A percentile compares a stretch with the other conserved stretches of the same genome.
Conservation (phyloP, 1,284 basidiomycete species). For the Peniophora sp. region DNA sequence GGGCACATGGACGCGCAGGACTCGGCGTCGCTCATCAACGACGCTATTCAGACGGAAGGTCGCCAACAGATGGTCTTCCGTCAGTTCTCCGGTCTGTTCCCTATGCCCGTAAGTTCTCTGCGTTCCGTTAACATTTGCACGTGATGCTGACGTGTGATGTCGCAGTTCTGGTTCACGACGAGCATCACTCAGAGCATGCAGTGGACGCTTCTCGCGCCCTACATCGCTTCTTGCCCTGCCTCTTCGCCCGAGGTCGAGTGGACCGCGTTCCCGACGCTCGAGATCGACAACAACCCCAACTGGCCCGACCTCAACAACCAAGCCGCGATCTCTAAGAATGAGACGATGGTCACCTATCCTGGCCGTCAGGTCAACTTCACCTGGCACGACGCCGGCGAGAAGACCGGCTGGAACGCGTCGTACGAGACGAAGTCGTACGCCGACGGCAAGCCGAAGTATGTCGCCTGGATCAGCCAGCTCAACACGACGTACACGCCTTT, state of each 20-base stretch:
- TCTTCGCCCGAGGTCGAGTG: conserved; percentile 51
- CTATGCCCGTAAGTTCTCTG: conserved; percentile 41
- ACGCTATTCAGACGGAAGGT: conserved; percentile 58
- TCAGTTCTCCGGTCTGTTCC: conserved; percentile 57
- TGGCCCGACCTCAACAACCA: conserved; percentile 12
- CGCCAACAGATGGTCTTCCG: conserved; percentile 65
- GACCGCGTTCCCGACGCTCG: conserved; percentile 46
- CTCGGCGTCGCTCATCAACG: conserved; percentile 45
- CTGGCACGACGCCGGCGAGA: conserved; percentile 52
- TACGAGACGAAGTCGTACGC: conserved; percentile 42
- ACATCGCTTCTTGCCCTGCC: conserved; percentile 48
- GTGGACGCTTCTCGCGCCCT: conserved; percentile 56
- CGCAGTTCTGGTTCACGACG: conserved; percentile 33
- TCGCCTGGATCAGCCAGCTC: conserved; percentile 51
- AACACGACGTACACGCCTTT: conserved; percentile 58
- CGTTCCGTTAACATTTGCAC: background rate
- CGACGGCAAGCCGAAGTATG: conserved; percentile 34
- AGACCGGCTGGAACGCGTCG: conserved; percentile 39
- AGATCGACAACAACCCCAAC: conserved; percentile 30
- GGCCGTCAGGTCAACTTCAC: conserved; percentile 40
- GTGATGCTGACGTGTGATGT: background rate
- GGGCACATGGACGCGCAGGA: conserved; percentile 54
- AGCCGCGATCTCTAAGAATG: conserved; percentile 39
- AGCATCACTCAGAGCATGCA: conserved; percentile 54
- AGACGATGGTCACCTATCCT: conserved; percentile 35